Evolutionary conservation across 148 eudicot genomes (phyloP).

Genomic region (Arctostaphylos glauca): DNA sequence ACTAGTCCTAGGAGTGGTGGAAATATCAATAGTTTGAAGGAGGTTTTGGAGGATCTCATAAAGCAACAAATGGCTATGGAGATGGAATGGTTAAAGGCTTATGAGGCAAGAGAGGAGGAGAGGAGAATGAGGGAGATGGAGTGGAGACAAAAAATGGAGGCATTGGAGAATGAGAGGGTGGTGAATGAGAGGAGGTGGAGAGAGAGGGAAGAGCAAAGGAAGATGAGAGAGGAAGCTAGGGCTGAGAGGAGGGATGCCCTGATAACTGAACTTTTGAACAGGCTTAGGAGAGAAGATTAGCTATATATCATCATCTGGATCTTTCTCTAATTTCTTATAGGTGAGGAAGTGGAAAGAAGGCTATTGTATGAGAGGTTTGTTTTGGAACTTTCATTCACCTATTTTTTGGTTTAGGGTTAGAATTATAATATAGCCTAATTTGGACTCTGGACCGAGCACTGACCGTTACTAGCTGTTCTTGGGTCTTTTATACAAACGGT

Average conservation of each 20-base stretch:
- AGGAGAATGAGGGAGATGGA: slow-evolving; percentile 61
- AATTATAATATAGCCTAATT: no score
- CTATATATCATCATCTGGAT: no score
- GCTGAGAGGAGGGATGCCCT: slow-evolving; percentile 92
- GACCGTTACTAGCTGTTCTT: no score
- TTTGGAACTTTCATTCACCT: no score
- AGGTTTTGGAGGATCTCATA: slow-evolving; percentile 73
- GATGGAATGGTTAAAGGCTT: slow-evolving; percentile 57
- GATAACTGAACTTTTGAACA: slow-evolving; percentile 57
- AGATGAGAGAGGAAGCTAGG: slow-evolving; percentile 81
- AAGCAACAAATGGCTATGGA: slow-evolving; percentile 69
- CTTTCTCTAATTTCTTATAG: no score
- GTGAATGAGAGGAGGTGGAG: slow-evolving; percentile 70
- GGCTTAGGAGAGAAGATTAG: slow-evolving; percentile 48
- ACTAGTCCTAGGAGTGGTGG: not conserved
- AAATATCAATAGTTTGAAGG: slow-evolving; percentile 37
- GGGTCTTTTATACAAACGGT: no score
- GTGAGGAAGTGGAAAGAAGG: no score
- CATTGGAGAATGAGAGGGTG: slow-evolving; percentile 68
- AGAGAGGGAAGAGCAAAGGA: slow-evolving; percentile 81
- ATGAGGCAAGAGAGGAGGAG: slow-evolving; percentile 78
- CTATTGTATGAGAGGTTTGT: no score
- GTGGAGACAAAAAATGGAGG: slow-evolving; percentile 79
- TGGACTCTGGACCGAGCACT: no score
- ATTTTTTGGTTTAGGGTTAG: no score